Evolutionary conservation across 1,284 basidiomycete species (phyloP).

Genomic region (Irpex rosettiformis): DNA sequence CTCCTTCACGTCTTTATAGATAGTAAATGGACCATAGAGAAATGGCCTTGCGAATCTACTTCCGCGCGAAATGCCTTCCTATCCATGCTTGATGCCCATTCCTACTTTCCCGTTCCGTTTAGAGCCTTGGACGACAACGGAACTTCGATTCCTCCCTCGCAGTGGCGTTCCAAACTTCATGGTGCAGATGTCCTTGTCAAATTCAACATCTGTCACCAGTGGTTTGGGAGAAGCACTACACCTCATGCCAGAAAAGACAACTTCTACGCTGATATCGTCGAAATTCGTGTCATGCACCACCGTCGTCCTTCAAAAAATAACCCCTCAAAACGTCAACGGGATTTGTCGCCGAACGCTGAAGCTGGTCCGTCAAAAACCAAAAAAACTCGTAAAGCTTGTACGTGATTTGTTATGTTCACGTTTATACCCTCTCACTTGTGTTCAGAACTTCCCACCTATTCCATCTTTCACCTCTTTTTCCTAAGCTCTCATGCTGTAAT

Average conservation of each 20-base stretch:
- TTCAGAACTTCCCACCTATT: no score
- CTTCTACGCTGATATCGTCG: no score
- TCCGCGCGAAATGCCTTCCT: neutral
- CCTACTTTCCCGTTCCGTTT: neutral
- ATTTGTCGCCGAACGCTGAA: no score
- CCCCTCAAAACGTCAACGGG: neutral
- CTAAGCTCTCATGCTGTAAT: no score
- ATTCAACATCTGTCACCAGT: neutral
- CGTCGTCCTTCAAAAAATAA: neutral
- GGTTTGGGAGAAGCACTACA: neutral
- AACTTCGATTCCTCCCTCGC: neutral
- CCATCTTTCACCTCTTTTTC: no score
- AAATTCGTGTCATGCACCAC: neutral
- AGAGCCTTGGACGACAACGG: neutral
- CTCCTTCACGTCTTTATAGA: no score
- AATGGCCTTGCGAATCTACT: neutral
- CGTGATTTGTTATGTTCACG: no score
- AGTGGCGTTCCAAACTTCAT: neutral
- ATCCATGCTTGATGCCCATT: neutral
- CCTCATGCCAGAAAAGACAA: neutral
- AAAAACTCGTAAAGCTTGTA: no score
- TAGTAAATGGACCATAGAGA: neutral
- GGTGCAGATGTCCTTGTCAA: neutral
- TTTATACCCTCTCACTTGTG: no score
- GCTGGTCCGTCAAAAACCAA: no score